These are phyloP conservation scores for Monilinia vaccinii-corymbosi DNA, from an alignment of 2,329 filamentous ascomycete genomes.

Conservation along the genomic window DNA sequence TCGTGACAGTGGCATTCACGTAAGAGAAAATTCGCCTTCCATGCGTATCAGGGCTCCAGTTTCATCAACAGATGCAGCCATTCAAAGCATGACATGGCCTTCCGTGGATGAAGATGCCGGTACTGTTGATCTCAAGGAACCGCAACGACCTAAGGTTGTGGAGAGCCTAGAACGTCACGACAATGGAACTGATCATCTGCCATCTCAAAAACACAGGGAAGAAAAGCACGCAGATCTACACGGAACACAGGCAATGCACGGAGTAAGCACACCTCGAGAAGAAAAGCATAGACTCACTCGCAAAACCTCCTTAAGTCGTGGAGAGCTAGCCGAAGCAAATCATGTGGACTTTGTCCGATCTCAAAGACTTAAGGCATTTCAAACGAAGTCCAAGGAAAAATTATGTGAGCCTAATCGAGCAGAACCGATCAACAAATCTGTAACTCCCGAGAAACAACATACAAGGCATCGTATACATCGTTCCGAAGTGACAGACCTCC, in stretches of 20 bases:
- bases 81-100: slow-evolving; percentile 32
- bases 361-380: slow-evolving; percentile 10
- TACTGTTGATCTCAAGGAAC: slow-evolving; percentile 33
- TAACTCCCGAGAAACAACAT: slow-evolving; percentile 9
- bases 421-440: slow-evolving; percentile 14
- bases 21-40: slow-evolving; percentile 36
- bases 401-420: slow-evolving; percentile 18
- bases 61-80: slow-evolving; percentile 29
- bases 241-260: slow-evolving; percentile 18
- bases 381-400: slow-evolving; percentile 13
- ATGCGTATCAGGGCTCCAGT: slow-evolving; percentile 23
- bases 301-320: slow-evolving; percentile 10
- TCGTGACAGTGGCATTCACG: slow-evolving; percentile 47
- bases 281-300: slow-evolving; percentile 12
- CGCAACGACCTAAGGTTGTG: slow-evolving; percentile 17
- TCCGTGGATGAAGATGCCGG: slow-evolving; percentile 38
- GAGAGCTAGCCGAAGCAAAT: slow-evolving; percentile 6
- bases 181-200: slow-evolving; percentile 11
- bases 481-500: slow-evolving; percentile 19
- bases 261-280: slow-evolving; percentile 6
- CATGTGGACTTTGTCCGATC: slow-evolving; percentile 15
- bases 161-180: slow-evolving; percentile 12
- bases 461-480: slow-evolving; percentile 23
- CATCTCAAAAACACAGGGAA: slow-evolving; percentile 14
- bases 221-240: slow-evolving; percentile 19